Conservation (phyloP, 306 rosid genomes). For the Elaeagnus macrophylla region DNA sequence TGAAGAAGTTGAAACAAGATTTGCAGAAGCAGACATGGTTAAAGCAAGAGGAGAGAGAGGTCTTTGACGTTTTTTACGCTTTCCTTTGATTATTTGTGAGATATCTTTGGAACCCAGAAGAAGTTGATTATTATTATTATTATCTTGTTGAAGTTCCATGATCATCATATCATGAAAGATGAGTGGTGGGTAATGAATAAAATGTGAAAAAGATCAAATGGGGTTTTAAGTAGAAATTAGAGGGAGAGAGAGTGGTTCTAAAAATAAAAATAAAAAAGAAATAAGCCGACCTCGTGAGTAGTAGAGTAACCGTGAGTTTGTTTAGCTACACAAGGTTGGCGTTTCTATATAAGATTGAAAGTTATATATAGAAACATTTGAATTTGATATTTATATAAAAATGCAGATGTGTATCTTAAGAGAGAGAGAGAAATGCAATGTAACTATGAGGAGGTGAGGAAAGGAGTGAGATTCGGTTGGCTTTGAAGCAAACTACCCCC, state of each 20-base stretch:
- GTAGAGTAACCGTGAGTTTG: conserved; percentile 35
- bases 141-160: conserved; percentile 32
- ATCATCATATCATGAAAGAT: conserved; percentile 1
- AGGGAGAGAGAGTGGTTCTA: conserved; percentile 19
- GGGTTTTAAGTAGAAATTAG: not conserved
- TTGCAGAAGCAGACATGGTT: conserved; percentile 6
- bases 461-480: conserved; percentile 95
- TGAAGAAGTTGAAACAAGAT: too few species aligned
- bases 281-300: conserved; percentile 27
- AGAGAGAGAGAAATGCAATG: conserved; percentile 32
- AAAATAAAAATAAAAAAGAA: not conserved
- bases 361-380: conserved; percentile 29
- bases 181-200: conserved; percentile 3
- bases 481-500: conserved; percentile 70
- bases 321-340: conserved; percentile 34
- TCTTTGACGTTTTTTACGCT: conserved; percentile 65
- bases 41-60: conserved; percentile 31
- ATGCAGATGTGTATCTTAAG: conserved; percentile 17
- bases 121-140: conserved; percentile 1
- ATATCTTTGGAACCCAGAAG: too few species aligned
- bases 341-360: conserved; percentile 37
- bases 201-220: not conserved
- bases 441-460: conserved; percentile 60
- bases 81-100: conserved; percentile 41
- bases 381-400: not conserved